These are phyloP conservation scores for Penicillium parvum DNA, from an alignment of 495 filamentous ascomycete species.

Conservation along the genomic window DNA sequence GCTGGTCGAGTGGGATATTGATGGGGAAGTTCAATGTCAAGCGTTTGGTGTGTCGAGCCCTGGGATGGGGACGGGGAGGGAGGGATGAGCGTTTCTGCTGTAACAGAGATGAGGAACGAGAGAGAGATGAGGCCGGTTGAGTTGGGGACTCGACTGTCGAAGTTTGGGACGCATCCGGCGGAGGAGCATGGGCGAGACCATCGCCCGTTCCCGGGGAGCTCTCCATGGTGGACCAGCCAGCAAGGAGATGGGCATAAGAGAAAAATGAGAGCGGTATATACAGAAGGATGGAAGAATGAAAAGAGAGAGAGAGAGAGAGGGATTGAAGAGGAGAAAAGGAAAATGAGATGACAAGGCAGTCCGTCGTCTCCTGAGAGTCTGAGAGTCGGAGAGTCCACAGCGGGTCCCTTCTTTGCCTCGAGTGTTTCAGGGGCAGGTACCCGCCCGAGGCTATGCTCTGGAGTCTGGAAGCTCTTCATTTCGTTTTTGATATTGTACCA, in stretches of 20 bases:
- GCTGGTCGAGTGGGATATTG: conserved; percentile 28
- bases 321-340: conserved; percentile 4
- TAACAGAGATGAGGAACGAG: conserved; percentile 16
- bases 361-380: conserved; percentile 18
- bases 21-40: conserved; percentile 80
- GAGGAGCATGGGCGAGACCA: conserved; percentile 23
- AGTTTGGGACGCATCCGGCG: conserved; percentile 36
- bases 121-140: conserved; percentile 17
- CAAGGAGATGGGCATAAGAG: conserved; percentile 13
- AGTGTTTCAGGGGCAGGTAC: conserved; percentile 26
- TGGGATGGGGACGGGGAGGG: conserved; percentile 45
- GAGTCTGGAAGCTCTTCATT: neutral
- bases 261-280: conserved; percentile 1
- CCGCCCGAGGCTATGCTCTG: neutral
- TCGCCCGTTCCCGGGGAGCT: conserved; percentile 32
- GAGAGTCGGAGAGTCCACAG: conserved; percentile 17
- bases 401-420: conserved; percentile 19
- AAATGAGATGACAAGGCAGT: conserved; percentile 11
- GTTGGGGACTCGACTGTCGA: conserved; percentile 9
- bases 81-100: conserved; percentile 48
- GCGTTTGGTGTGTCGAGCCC: conserved; percentile 64
- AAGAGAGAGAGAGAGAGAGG: neutral
- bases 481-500: too few relatives aligned
- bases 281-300: neutral
- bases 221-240: conserved; percentile 37